These are phyloP conservation scores for Sporothrix sp. DNA, from an alignment of 2,329 filamentous ascomycete genomes.

Conservation along the genomic window DNA sequence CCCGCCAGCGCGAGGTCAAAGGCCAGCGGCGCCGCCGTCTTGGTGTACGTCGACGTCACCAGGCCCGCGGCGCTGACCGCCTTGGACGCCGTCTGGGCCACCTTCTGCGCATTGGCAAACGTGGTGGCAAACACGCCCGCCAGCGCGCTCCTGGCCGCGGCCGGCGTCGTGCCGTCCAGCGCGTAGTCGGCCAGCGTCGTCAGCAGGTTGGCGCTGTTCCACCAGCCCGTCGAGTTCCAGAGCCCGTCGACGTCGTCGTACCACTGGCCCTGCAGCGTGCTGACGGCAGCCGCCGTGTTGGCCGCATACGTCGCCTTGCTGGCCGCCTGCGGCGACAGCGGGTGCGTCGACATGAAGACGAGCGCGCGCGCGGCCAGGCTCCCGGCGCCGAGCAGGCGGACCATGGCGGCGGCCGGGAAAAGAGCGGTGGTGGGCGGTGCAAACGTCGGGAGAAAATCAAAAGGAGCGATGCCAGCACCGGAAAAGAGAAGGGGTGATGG, in stretches of 20 bases:
- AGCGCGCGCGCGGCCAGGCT: constrained; percentile 10
- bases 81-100: constrained; percentile 30
- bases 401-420: constrained; percentile 1
- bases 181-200: constrained; percentile 51
- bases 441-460: not conserved
- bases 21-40: not conserved
- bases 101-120: constrained; percentile 35
- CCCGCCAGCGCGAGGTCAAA: constrained; percentile 18
- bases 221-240: constrained; percentile 60
- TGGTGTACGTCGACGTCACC: constrained; percentile 29
- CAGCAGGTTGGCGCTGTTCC: constrained; percentile 61
- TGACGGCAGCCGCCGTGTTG: constrained; percentile 26
- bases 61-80: constrained; percentile 27
- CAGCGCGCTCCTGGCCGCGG: constrained; percentile 31
- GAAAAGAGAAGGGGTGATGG: not conserved
- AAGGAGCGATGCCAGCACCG: constrained; percentile 3
- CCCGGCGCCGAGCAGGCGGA: constrained; percentile 1
- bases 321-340: not conserved
- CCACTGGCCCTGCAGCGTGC: constrained; percentile 44
- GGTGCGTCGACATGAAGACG: constrained; percentile 7
- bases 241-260: constrained; percentile 52
- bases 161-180: constrained; percentile 21
- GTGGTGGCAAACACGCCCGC: constrained; percentile 35
- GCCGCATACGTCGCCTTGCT: constrained; percentile 23
- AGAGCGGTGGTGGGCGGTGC: not conserved